Evolutionary conservation across 2,329 filamentous ascomycete species (phyloP), one percentile per base, ranked within the genome.

Genomic region (Fusarium secorum): DNA sequence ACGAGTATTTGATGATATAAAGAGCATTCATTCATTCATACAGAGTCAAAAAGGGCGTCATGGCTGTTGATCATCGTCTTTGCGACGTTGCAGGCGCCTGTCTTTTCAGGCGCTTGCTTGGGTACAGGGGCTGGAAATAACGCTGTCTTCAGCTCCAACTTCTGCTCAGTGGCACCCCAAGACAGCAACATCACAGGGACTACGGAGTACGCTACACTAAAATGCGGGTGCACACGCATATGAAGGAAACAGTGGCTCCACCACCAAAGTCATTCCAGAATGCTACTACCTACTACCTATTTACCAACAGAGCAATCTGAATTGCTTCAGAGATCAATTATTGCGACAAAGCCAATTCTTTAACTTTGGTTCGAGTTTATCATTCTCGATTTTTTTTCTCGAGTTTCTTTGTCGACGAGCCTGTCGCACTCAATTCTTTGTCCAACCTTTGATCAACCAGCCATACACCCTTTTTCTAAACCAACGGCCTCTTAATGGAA

Each of bases 1-100:
- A 63, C 70, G 71, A 76, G 66, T 70, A 68, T 69, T 71, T 66
- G 65, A 63, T 72, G 64, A 73, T 70, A 75, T 73, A 65, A 68
- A 68, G 72, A 68, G 72, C 72, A 76, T 71, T 44, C 57, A 55
- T 53, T 20, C 49, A 26, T 33, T 33, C 48, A 39, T 42, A 42
- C 51, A 48, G 52, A 68, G 49, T 60, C 70, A 68, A 58, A 68
- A 57, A 59, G 48, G 67, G 57, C 67, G 60, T 60, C 30, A 59
- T 66, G 64, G 64, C 56, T 63, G 71, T 61, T 70, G 68, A 66
- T 69, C 72, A 71, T 65, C 63, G 55, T 66, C 51, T 55, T 55
- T 69, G 63, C 65, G 68, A 60, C 55, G 59, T 70, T 61, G 56
- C 68, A 48, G 64, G 60, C 71, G 56, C 57, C 60, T 64, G 58